Conservation (phyloP, 2,329 filamentous ascomycete genomes). For the Fusarium sacchari region DNA sequence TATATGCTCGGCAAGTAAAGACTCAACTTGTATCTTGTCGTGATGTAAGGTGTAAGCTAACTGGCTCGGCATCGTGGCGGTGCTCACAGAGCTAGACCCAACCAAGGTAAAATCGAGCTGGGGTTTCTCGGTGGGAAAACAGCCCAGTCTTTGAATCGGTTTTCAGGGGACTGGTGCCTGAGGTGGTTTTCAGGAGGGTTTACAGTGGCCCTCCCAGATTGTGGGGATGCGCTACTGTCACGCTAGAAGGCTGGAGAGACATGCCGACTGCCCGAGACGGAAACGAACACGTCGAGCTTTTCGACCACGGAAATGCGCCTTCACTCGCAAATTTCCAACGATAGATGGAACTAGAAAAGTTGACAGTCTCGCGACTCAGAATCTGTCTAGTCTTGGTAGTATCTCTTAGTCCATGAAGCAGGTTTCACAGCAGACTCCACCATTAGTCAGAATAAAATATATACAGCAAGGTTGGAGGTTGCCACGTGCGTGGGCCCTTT, state of each 20-base stretch:
- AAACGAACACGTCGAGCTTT: constrained; percentile 48
- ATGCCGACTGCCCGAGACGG: constrained; percentile 35
- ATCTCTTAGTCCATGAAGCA: neutral
- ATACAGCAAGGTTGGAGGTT: constrained; percentile 32
- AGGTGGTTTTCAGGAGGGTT: neutral
- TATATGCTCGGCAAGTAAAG: constrained; percentile 14
- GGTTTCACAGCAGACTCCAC: neutral
- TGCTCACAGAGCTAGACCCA: constrained; percentile 25
- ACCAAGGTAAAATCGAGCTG: neutral
- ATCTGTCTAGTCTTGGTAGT: neutral
- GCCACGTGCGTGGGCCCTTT: constrained; percentile 48
- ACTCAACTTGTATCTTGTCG: constrained; percentile 15
- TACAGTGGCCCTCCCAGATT: constrained; percentile 19
- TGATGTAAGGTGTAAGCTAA: constrained; percentile 30
- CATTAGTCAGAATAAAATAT: neutral
- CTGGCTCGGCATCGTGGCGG: constrained; percentile 37
- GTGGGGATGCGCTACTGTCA: constrained; percentile 29
- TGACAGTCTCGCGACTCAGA: constrained; percentile 11
- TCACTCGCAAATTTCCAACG: neutral
- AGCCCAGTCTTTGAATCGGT: constrained; percentile 17
- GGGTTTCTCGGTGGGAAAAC: neutral
- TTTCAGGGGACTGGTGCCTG: constrained; percentile 23
- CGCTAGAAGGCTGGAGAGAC: constrained; percentile 29
- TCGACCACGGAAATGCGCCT: constrained; percentile 15
- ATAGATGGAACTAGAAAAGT: constrained; percentile 11